Evolutionary conservation across 208 protist genomes (phyloP).

Genomic region (Giardia duodenalis): DNA sequence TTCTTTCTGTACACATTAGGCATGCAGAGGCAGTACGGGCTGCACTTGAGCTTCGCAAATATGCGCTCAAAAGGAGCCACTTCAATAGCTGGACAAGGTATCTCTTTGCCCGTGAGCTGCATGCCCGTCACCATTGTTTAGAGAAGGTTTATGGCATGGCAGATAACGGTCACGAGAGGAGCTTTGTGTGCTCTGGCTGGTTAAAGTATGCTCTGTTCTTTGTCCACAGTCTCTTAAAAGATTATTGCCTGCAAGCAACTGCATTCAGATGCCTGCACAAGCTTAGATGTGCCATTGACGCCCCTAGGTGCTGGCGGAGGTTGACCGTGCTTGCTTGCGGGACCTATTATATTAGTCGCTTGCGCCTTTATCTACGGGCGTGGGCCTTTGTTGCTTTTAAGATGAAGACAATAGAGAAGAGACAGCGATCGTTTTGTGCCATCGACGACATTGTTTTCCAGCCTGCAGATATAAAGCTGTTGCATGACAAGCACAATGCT

Average conservation of each 20-base stretch:
- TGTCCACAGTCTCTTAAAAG: neutral
- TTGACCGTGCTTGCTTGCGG: neutral
- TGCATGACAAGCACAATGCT: neutral
- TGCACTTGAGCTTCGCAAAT: neutral
- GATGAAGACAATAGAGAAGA: neutral
- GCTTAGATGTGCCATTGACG: neutral
- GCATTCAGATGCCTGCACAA: neutral
- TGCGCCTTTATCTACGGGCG: neutral
- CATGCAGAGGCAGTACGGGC: neutral
- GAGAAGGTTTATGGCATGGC: neutral
- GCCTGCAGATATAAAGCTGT: neutral
- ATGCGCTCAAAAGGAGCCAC: neutral
- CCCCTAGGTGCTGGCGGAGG: neutral
- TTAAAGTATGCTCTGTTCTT: neutral
- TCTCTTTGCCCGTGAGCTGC: neutral
- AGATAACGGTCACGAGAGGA: neutral
- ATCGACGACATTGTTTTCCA: neutral
- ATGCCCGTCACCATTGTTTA: neutral
- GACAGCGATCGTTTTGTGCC: neutral
- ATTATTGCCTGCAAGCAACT: neutral
- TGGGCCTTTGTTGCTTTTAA: neutral
- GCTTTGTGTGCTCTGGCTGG: neutral
- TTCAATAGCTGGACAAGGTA: neutral
- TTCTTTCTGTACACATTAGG: neutral
- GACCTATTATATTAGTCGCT: neutral